Base-by-base conservation (phyloP, 2,329 filamentous ascomycete genomes). In the Aureobasidium zeae region DNA sequence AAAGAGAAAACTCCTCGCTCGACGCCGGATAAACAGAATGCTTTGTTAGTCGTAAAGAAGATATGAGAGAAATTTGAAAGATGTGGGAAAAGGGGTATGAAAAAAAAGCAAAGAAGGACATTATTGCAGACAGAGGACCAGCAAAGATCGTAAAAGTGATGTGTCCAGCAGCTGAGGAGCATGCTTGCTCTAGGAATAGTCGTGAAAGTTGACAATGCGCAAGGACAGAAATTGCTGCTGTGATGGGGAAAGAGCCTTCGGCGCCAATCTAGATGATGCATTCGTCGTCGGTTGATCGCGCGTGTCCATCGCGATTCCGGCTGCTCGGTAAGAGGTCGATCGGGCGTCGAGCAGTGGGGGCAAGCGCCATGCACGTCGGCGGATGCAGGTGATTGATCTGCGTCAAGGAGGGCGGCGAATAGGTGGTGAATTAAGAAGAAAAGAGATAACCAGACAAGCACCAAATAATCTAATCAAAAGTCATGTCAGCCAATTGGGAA, bases 301-400 rank as follows among this genome's bases (percentile, higher is more conserved):
- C 37, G 9, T 24, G 12, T 29, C 20, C 29, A 43, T 43, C 22
- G 22, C 15, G 24, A 42, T 22, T n/a, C 38, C 38, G 21, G 20
- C 15, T 33, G 28, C 7, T 33, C 30, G 39, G n/a, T n/a, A n/a
- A n/a, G n/a, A n/a, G n/a, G n/a, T n/a, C n/a, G n/a, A n/a, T n/a
- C n/a, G n/a, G 39, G 28, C 33, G 22, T 25, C 15, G 21, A 17
- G 20, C 13, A 34, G 33, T 33, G 6, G 22, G 16, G 39, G 29
- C 39, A 43, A 43, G 39, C 39, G 6, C 4, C 19, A 43, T 34
- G 39, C 39, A 43, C 28, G 39, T 43, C 21, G 30, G 30, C 21
- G 29, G 30, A 43, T 43, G 39, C 39, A 43, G 30, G 30, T 24
- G 30, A 43, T 33, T 43, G 39, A 43, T 43, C 39, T 33, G 30